Base-by-base conservation (phyloP, 805 yeast genomes). In the Hanseniaspora clermontiae region DNA sequence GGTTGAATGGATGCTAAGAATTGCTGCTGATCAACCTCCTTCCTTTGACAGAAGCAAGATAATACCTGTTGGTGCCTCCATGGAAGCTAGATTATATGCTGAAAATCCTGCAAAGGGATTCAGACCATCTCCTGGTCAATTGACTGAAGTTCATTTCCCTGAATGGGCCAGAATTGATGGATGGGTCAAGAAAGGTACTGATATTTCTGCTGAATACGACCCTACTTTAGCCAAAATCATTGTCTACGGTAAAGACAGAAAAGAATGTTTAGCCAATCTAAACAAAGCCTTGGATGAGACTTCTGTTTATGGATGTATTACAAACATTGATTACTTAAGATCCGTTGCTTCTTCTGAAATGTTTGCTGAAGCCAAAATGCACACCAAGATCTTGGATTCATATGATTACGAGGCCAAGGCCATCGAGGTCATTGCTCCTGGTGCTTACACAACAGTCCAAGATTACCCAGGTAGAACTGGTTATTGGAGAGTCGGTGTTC, bases 81-180 rank as follows among this genome's bases (percentile, higher is more conserved):
- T 91, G 90, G 98, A 91, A 72, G 97, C 96, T 37, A 79, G 98
- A 67, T 74, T 91, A 51, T 93, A 93, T 63, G 97, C 98, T 39
- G 98, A 91, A 70, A 91, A 93, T 72, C 97, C 98, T 1, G 91
- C 86, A 45, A 90, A 88, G 66, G 96, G 84, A 61, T 91, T 91
- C 71, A 78, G 83, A 77, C 98, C 98, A 20, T 87, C 96, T 36
- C 97, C 98, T 32, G 98, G 98, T 61, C 95, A 85, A 69, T 73
- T 91, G 58, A 82, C 88, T 11, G 89, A 87, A 61, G 90, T 91
- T 43, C 68, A 71, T 52, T 93, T 90, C 76, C 97, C 98, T 2
- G 70, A 73, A 24, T 85, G 90, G 85, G 96, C 96, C 9, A 82
- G 98, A 72, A 80, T 91, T 60, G 98, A 91, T 67, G 84, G 93